Evolutionary conservation across 257 asterid species (phyloP).

Genomic region (Nicotiana benthamiana): DNA sequence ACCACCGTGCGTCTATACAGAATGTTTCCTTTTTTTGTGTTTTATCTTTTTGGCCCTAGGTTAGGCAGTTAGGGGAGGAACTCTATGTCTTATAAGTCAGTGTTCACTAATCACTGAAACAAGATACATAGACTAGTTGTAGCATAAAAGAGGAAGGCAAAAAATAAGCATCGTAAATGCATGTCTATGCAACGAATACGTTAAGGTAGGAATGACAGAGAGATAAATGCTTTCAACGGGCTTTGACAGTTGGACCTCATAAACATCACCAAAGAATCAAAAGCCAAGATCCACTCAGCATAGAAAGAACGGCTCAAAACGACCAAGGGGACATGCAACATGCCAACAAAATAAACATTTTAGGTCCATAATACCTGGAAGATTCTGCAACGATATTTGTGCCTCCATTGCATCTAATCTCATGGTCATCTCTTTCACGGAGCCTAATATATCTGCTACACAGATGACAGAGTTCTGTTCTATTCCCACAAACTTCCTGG

Average conservation of each 20-base stretch:
- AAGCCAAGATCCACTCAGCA: not conserved
- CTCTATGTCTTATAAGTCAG: not conserved
- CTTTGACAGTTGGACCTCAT: not conserved
- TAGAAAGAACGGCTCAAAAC: not conserved
- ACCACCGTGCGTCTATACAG: not conserved
- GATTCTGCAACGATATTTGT: slow-evolving; percentile 55
- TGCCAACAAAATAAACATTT: not conserved
- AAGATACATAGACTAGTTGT: not conserved
- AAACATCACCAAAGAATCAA: not conserved
- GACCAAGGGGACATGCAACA: not conserved
- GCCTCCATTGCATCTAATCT: slow-evolving; percentile 52
- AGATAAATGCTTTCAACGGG: not conserved
- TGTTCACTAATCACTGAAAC: not conserved
- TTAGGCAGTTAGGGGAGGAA: not conserved
- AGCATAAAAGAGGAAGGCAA: not conserved
- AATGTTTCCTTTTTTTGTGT: not conserved
- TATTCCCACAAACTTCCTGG: slow-evolving; percentile 93
- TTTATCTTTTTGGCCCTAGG: not conserved
- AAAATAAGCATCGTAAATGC: not conserved
- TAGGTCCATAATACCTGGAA: slow-evolving; percentile 49
- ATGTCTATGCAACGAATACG: not conserved
- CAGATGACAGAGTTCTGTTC: slow-evolving; percentile 68
- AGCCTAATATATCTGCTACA: slow-evolving; percentile 84
- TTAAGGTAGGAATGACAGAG: not conserved
- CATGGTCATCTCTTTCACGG: slow-evolving; percentile 69